These are phyloP conservation scores for Calycina marina DNA, from an alignment of 2,329 filamentous ascomycete genomes.

Conservation along the genomic window DNA sequence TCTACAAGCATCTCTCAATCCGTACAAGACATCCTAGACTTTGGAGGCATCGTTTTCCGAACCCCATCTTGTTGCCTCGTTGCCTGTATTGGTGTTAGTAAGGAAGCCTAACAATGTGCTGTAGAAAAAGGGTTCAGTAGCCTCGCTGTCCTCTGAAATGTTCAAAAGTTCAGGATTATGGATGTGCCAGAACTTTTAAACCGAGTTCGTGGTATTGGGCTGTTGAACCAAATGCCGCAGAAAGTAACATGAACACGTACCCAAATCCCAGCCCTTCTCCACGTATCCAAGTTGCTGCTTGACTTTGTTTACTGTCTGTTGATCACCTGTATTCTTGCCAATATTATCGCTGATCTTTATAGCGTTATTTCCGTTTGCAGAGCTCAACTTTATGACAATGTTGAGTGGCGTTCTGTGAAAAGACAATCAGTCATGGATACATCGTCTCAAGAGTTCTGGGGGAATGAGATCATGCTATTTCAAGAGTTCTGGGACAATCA, in stretches of 20 bases:
- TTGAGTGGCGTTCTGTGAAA: constrained; percentile 85
- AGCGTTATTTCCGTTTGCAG: constrained; percentile 64
- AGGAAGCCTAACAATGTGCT: no score
- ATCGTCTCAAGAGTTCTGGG: no score
- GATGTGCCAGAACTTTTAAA: not conserved
- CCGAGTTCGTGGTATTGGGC: not conserved
- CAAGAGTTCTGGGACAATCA: no score
- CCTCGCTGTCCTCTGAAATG: no score
- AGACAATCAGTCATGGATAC: no score
- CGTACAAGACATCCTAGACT: no score
- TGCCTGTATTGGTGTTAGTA: not conserved
- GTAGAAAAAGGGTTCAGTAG: no score
- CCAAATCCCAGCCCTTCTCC: constrained; percentile 59
- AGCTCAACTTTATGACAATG: constrained; percentile 94
- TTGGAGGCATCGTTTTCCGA: not conserved
- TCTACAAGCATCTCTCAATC: no score
- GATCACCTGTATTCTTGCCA: constrained; percentile 83
- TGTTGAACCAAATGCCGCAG: not conserved
- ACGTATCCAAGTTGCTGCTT: constrained; percentile 77
- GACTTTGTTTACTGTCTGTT: constrained; percentile 61
- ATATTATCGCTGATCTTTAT: constrained; percentile 89
- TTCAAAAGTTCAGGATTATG: not conserved
- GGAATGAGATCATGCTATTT: no score
- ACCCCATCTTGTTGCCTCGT: not conserved
- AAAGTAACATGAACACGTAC: not conserved